Base-by-base conservation (phyloP, 495 filamentous ascomycete genomes). In the Aspergillus avenaceus region DNA sequence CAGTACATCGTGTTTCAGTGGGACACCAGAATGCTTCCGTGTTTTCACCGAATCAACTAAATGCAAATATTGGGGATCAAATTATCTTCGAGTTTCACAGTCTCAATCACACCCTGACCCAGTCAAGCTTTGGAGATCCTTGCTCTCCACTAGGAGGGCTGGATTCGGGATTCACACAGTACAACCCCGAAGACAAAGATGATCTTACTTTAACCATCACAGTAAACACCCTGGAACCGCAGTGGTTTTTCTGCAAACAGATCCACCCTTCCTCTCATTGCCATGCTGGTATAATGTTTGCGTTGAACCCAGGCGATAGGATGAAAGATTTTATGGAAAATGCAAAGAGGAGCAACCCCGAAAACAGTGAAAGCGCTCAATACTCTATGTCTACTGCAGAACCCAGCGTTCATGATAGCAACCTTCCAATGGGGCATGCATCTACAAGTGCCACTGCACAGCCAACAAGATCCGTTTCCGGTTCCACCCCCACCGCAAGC, bases 241-340 rank as follows among this genome's bases (percentile, higher is more conserved):
- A 31, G 25, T 50, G 47, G 47, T 50, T 50, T 19, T 50, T 50
- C 12, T 50, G 47, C 37, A 42, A 50, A 23, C 47, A 50, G 18
- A 19, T 21, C 11, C n/a, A 18, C 3, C 47, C 47, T 2, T 42
- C 18, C n/a, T 42, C 47, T 32, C 37, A 50, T 22, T 50, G 47
- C 24, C 47, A 50, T 34, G 47, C 14, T 8, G 47, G 47, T 16
- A 50, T 50, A 37, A 37, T 50, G n/a, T 50, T 50, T n/a, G 47
- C 36, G 9, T 27, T 50, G 4, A 50, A 50, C 23, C 47, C 47
- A 21, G 47, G 47, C 14, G 38, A 50, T 13, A 31, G 16, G 12
- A 50, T 50, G 47, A n/a, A 50, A 9, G 2, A 24, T 4, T 50
- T 50, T n/a, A 23, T 50, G 2, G 14, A 29, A 21, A 50, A 40